Conservation (phyloP, 2,329 filamentous ascomycete species). For the Trichoderma citrinoviride region DNA sequence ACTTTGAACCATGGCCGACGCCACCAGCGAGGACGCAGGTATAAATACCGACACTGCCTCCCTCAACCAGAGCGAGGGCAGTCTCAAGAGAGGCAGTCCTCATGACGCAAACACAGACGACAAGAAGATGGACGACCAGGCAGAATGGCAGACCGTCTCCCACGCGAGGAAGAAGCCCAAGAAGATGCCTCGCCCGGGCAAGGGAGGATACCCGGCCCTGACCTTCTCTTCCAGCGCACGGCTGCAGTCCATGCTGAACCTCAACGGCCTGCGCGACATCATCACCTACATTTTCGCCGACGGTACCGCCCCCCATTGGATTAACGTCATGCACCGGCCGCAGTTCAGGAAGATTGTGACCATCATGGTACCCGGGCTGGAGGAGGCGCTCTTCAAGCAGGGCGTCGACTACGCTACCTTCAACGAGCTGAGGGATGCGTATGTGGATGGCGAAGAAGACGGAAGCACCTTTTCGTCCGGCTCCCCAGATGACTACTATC, state of each 20-base stretch:
- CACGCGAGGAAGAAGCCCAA: slow-evolving; percentile 57
- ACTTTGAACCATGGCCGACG: slow-evolving; percentile 22
- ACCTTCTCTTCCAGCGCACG: slow-evolving; percentile 56
- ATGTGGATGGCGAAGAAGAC: slow-evolving; percentile 29
- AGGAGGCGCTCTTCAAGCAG: slow-evolving; percentile 82
- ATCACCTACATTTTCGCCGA: slow-evolving; percentile 67
- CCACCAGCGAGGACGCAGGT: slow-evolving; percentile 12
- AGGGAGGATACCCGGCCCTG: slow-evolving; percentile 59
- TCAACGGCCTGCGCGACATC: slow-evolving; percentile 61
- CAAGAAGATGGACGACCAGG: slow-evolving; percentile 35
- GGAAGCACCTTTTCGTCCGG: slow-evolving; percentile 37
- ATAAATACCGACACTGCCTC: slow-evolving; percentile 23
- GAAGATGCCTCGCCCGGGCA: slow-evolving; percentile 56
- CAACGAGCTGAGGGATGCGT: slow-evolving; percentile 33
- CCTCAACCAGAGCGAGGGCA: slow-evolving; percentile 36
- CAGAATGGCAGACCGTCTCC: slow-evolving; percentile 56
- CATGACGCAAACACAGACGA: slow-evolving; percentile 39
- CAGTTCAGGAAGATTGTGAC: slow-evolving; percentile 77
- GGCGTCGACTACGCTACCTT: slow-evolving; percentile 50
- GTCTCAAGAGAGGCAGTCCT: slow-evolving; percentile 50
- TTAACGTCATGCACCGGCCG: slow-evolving; percentile 59
- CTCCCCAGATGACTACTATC: slow-evolving; percentile 60
- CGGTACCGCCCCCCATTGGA: slow-evolving; percentile 62
- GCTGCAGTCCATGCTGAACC: slow-evolving; percentile 60
- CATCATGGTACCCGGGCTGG: slow-evolving; percentile 88